Evolutionary conservation across 139 green algal species (phyloP), one percentile per base, ranked within the genome.

Genomic region (Desmodesmus armatus): DNA sequence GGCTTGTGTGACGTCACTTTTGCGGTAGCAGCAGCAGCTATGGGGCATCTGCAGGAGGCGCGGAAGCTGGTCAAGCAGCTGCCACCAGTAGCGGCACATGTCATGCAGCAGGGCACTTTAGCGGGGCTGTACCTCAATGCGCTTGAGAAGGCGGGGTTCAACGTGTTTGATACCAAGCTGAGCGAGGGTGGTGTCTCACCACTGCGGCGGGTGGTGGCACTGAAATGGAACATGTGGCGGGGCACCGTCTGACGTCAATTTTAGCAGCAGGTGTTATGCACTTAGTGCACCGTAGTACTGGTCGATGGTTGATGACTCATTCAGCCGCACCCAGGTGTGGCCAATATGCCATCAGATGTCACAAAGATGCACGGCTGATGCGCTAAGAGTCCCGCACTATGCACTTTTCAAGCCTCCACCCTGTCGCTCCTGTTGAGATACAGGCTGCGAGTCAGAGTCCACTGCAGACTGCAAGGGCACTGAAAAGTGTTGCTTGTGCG

Each of bases 31-130:
- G 87, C 79, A 2, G 76, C 85, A 19, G 93, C 92, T 40, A 93
- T 93, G 87, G 84, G 74, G 23, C 92, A 97, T 78, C 70, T 98
- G 67, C 91, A 93, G n/a, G 91, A 94, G 55, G 92, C 92, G 2
- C 78, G 92, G 1, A 62, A 47, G 0, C 78, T 96, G 62, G 31
- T 65, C 21, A 6, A 47, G 0, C 71, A 88, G 33, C n/a, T 95
- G 29, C 88, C 91, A 4, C 7, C 15, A 0, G 66, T 17, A 21
- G 90, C 79, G 6, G 58, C 79, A 37, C 66, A 55, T 39, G 77
- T 96, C 39, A 86, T 96, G 87, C 88, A 94, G 87, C 87, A 91
- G 33, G 85, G 91, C 0, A 80, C 94, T 27, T 82, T 78, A 0
- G 83, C 77, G 27, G 89, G 78, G 0, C 69, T 91, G 40, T 97